phyloP scores from a whole-genome alignment of 2,329 filamentous ascomycete genomes.

The Fusarium zealandicum region DNA sequence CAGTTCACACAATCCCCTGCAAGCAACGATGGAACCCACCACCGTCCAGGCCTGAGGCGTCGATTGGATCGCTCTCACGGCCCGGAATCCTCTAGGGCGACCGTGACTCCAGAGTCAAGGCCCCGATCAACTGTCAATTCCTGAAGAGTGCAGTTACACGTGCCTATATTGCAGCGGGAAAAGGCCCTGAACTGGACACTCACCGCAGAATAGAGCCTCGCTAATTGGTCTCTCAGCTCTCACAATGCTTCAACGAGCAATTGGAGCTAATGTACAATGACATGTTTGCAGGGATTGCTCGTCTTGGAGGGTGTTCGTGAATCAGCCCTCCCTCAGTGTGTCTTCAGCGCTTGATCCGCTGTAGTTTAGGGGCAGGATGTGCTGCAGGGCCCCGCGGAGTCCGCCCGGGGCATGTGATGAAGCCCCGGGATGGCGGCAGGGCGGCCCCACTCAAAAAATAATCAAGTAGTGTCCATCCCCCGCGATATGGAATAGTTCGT shows the following conservation, averaged over 20 bases:
- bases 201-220: neutral
- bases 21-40: conserved; percentile 15
- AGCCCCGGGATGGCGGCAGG: conserved; percentile 19
- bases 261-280: conserved; percentile 29
- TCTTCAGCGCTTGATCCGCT: conserved; percentile 15
- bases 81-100: neutral
- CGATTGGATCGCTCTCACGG: neutral
- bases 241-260: neutral
- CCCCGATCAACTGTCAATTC: neutral
- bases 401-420: conserved; percentile 39
- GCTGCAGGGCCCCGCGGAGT: conserved; percentile 17
- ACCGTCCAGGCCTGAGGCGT: conserved; percentile 5
- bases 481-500: conserved; percentile 24
- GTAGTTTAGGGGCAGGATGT: conserved; percentile 20
- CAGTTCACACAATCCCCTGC: conserved; percentile 1
- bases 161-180: conserved; percentile 9
- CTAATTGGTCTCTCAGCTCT: neutral
- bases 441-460: conserved; percentile 42
- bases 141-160: neutral
- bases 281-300: conserved; percentile 24
- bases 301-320: conserved; percentile 13
- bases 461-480: conserved; percentile 45
- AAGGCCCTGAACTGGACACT: conserved; percentile 12
- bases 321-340: conserved; percentile 14
- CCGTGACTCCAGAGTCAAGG: neutral